Evolutionary conservation across 2,329 filamentous ascomycete species (phyloP).

Genomic region (Apiospora arundinis): DNA sequence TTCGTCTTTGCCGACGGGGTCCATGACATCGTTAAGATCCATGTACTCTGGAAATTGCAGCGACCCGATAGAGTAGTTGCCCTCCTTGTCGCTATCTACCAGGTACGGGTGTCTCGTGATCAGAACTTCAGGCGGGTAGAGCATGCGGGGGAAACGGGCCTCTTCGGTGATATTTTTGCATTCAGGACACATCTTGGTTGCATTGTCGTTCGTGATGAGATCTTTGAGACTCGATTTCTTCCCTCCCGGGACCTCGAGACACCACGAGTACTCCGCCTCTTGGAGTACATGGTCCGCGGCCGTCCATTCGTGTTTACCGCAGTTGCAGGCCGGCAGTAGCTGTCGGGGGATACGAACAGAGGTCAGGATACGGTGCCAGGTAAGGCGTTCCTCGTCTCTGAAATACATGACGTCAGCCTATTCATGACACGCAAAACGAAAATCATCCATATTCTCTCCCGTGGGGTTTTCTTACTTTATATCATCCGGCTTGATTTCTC

Average conservation of each 20-base stretch:
- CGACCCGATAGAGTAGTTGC: background rate
- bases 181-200: fast-evolving
- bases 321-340: background rate
- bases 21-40: background rate
- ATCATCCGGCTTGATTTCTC: too few relatives aligned
- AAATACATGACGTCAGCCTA: too few relatives aligned
- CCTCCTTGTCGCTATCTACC: background rate
- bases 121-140: background rate
- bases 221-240: background rate
- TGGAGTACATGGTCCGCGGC: background rate
- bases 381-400: too few relatives aligned
- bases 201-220: background rate
- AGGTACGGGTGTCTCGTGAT: background rate
- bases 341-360: background rate
- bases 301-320: background rate
- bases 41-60: slow-evolving; percentile 9
- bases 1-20: background rate
- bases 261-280: background rate
- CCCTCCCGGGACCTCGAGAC: background rate
- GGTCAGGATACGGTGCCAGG: background rate
- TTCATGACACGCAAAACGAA: too few relatives aligned
- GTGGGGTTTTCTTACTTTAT: too few relatives aligned
- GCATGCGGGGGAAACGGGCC: background rate
- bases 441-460: too few relatives aligned
- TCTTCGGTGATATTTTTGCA: background rate